Conservation (phyloP, 106 monocot genomes). For the Chionographis japonica region DNA sequence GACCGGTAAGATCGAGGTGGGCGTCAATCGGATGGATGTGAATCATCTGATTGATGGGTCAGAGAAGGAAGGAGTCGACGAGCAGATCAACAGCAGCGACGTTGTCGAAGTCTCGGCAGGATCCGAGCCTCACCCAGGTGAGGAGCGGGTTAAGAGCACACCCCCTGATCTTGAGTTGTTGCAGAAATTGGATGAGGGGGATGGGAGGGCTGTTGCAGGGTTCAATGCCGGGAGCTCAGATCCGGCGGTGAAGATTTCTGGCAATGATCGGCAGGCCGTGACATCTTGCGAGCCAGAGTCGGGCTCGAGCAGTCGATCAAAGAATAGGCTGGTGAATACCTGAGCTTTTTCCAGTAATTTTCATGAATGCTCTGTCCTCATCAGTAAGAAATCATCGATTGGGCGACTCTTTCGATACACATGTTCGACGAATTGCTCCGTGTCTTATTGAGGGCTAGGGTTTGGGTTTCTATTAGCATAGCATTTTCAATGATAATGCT, state of each 20-base stretch:
- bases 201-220: too few relatives aligned
- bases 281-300: not conserved
- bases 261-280: too few relatives aligned
- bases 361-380: not conserved
- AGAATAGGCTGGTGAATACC: slow-evolving; percentile 4
- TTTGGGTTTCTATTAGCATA: too few relatives aligned
- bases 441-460: too few relatives aligned
- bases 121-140: not conserved
- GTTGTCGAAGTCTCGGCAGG: not conserved
- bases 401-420: too few relatives aligned
- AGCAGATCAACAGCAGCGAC: not conserved
- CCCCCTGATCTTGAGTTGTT: slow-evolving; percentile 9
- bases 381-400: too few relatives aligned
- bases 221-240: too few relatives aligned
- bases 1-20: not conserved
- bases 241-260: too few relatives aligned
- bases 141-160: slow-evolving; percentile 5
- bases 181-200: not conserved
- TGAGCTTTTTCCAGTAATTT: not conserved
- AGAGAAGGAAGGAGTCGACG: not conserved
- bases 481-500: not conserved
- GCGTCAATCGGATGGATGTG: not conserved
- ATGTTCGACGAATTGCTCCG: too few relatives aligned
- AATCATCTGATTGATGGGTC: not conserved
- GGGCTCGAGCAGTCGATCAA: not conserved